Evolutionary conservation across 768 basidiomycete species (phyloP).

Genomic region (Boletus subcaerulescens): DNA sequence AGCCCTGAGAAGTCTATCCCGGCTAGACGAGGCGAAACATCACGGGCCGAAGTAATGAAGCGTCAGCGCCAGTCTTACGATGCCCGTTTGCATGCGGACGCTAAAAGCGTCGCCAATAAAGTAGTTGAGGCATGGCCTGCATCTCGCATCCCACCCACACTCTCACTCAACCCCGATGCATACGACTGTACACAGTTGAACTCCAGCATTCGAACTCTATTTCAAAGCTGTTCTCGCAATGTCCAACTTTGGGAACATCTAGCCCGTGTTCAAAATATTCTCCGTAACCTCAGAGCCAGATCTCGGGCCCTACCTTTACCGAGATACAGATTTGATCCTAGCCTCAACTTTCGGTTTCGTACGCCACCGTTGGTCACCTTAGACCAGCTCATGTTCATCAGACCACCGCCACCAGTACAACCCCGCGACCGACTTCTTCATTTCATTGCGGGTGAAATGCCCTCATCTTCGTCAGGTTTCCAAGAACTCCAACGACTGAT

Average conservation of each 20-base stretch:
- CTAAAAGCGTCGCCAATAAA: accelerated
- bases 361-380: background rate
- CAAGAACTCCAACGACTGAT: slow-evolving; percentile 1
- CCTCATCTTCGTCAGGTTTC: background rate
- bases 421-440: background rate
- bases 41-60: no score
- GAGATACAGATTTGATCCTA: background rate
- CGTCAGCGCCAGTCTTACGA: background rate
- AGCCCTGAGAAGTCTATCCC: background rate
- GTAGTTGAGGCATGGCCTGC: background rate
- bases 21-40: background rate
- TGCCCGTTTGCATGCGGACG: background rate
- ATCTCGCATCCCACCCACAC: background rate
- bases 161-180: background rate
- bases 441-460: background rate
- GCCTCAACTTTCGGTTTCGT: background rate
- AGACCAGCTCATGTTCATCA: background rate
- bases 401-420: background rate
- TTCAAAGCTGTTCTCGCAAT: background rate
- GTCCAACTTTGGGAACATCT: background rate
- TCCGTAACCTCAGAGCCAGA: background rate
- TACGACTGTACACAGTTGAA: background rate
- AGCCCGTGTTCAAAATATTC: background rate
- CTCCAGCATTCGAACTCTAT: background rate
- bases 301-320: background rate